Evolutionary conservation across 1,284 basidiomycete species (phyloP).

Genomic region (Boletellus sp.): DNA sequence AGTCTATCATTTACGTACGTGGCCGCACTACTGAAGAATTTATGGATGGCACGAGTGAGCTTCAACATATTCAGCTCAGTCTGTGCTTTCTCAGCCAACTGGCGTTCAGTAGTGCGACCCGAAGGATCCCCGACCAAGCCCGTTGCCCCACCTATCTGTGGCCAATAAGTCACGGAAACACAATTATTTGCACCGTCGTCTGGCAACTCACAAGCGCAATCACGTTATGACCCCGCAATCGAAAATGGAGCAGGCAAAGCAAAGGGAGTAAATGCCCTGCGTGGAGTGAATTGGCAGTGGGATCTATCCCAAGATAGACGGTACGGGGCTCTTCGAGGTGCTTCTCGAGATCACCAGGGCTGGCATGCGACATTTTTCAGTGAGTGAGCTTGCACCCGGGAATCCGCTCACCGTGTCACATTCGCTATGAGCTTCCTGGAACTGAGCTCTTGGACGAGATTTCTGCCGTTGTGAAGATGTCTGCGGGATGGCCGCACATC

Average conservation of each 20-base stretch:
- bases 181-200: constrained; percentile 2
- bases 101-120: constrained; percentile 82
- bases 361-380: constrained; percentile 10
- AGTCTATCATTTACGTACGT: constrained; percentile 52
- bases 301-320: constrained; percentile 91
- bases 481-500: constrained; percentile 3
- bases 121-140: constrained; percentile 97
- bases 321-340: constrained; percentile 43
- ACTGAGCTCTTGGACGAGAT: constrained; percentile 26
- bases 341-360: constrained; percentile 24
- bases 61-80: constrained; percentile 67
- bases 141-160: constrained; percentile 92
- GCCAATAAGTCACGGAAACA: constrained; percentile 2
- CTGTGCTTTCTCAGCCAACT: constrained; percentile 56
- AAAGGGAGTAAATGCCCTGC: constrained; percentile 93
- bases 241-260: constrained; percentile 85
- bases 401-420: constrained; percentile 27
- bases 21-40: constrained; percentile 70
- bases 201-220: constrained; percentile 72
- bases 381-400: background rate
- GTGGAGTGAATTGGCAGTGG: constrained; percentile 86
- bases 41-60: constrained; percentile 64
- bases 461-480: constrained; percentile 17
- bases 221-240: constrained; percentile 74
- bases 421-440: constrained; percentile 30